Base-by-base conservation (phyloP, 768 basidiomycete genomes). In the Trametes coccinea region DNA sequence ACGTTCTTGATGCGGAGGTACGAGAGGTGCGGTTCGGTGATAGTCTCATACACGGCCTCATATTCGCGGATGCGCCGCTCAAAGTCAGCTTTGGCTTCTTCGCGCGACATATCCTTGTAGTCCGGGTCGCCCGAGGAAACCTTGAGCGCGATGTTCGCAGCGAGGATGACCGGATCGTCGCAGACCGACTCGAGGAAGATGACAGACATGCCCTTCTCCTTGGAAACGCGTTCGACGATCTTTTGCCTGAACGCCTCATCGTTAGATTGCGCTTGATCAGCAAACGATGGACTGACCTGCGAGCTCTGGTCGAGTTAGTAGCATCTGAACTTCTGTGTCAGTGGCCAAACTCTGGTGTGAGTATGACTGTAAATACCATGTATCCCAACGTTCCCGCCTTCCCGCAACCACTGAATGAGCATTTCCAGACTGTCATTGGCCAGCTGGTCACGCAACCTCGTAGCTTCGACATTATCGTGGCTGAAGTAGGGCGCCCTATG, bases 61-160 rank as follows among this genome's bases (percentile, higher is more conserved):
- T 99, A 99, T 71, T 89, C 89, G 63, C 83, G 84, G 69, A 99
- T 99, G 22, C 97, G 88, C 59, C 87, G 85, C 58, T 91, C 74
- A 73, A 99, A 99, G 77, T 99, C 97, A 29, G 78, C 79, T 73
- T 94, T 87, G 31, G 97, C 97, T 57, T 87, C 83, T 71, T 95
- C 92, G 16, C 80, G 87, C 1, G 90, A 87, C 75, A 85, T 90
- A 68, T 92, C 88, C 70, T 92, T 90, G 78, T 99, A 99, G 74
- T 99, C 97, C 0, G 97, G 97, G 77, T 99, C 97, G 17, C 97
- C 97, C 1, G 92, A 94, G 59, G 85, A 86, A 48, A 98, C 95
- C 77, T 99, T 99, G 62, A 98, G 82, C 7, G 92, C 94, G 45
- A 99, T 88, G 70, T 99, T 99, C 17, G 95, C 88, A 0, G 97